phyloP scores from a whole-genome alignment of 176 grass and related monocot species.

The Thinopyrum elongatum region DNA sequence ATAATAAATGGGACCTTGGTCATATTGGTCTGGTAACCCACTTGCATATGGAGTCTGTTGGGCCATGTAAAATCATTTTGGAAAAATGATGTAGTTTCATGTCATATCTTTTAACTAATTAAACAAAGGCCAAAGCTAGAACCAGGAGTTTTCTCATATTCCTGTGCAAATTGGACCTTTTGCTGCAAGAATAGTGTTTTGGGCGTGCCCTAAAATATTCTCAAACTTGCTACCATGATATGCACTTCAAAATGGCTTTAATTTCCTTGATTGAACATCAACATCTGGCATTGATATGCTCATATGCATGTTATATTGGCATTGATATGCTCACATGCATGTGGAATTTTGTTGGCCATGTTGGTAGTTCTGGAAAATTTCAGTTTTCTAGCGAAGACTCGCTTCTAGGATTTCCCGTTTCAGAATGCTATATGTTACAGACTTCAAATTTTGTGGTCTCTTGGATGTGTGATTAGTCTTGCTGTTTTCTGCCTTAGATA shows the following conservation, averaged over 20 bases:
- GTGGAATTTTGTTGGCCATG: neutral
- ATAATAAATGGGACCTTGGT: neutral
- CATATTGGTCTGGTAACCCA: neutral
- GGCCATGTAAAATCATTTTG: neutral
- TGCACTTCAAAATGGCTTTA: neutral
- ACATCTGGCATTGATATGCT: neutral
- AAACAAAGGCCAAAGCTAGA: neutral
- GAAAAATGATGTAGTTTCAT: neutral
- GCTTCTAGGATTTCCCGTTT: neutral
- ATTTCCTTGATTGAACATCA: neutral
- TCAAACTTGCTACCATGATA: neutral
- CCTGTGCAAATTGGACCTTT: neutral
- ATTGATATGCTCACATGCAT: neutral
- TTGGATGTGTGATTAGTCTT: neutral
- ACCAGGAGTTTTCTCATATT: neutral
- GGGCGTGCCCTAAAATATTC: neutral
- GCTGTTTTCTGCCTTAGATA: neutral
- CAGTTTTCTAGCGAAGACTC: neutral
- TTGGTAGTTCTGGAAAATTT: neutral
- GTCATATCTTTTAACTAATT: neutral
- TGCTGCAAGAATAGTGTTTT: neutral
- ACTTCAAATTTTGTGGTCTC: neutral
- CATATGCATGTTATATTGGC: neutral
- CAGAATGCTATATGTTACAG: neutral
- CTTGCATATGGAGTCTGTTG: neutral